Base-by-base conservation (phyloP, 2,329 filamentous ascomycete species). In the Chrysosporium queenslandicum region DNA sequence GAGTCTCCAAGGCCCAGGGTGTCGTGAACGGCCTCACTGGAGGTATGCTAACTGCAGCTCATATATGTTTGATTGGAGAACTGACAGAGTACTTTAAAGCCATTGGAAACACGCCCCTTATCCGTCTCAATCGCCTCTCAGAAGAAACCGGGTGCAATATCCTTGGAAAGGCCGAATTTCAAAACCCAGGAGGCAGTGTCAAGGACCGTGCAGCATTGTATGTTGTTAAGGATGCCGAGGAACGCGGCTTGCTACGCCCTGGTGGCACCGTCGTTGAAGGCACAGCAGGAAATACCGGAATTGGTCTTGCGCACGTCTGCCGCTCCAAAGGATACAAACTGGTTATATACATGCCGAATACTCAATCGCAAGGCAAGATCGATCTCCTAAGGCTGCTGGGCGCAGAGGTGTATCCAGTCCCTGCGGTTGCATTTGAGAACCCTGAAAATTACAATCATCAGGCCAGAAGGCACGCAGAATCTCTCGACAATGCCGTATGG, bases 341-440 rank as follows among this genome's bases (percentile, higher is more conserved):
- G 47, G 90, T 97, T 66, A 98, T 98, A 67, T 98, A 97, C 81
- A 97, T 98, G 92, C 92, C 92, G 63, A 86, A 98, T 76, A 97
- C 91, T 46, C 92, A 97, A 74, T 94, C 90, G 18, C 91, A 95
- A 73, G 92, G 90, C 67, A 98, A 98, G 77, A 87, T 98, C 66
- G 92, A 97, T 69, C 78, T 98, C 50, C 76, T 98, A 58, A 80
- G 91, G 7, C 76, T 97, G 32, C 79, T 98, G 8, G 92, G 92
- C 58, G 92, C 92, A 23, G 90, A 97, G 70, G 92, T 98, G 30
- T 86, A 94, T 72, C 90, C 92, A 16, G 92, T 98, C 0, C 92
- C 92, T 14, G 92, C 91, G 6, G 92, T 97, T 14, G 85, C 92
- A 2, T 97, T 94, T 64, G 90, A 97, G 58, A 87, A 97, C 74